Evolutionary conservation across 345 rosid genomes (phyloP), one percentile per base, ranked within the genome.

Genomic region (Hibiscus mutabilis): DNA sequence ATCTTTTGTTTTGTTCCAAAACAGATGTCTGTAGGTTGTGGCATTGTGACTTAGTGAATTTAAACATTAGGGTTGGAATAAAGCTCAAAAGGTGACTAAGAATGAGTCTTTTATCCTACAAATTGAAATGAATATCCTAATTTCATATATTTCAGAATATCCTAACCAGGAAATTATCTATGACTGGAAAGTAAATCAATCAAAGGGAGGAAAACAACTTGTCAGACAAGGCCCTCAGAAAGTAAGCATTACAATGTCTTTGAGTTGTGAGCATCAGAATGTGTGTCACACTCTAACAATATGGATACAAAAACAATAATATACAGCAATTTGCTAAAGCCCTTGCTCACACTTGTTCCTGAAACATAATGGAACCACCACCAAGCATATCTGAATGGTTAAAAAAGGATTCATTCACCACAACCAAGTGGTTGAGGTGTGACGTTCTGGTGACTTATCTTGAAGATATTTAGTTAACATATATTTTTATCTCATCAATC

Each of bases 1-100:
- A 59, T 24, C 42, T 63, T 69, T 35, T 37, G 76, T 62, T 63
- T 33, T 31, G 75, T 72, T 68, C 71, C 58, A 56, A 73, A 61
- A 68, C 47, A 69, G 47, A 65, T 40, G n/a, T 66, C 35, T 33
- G 40, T 46, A 66, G 68, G 37, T 44, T 35, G 73, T 40, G 3
- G 35, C 16, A 33, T 25, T 25, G 71, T 31, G 6, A 37, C n/a
- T 71, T 62, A 10, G 53, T 9, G 49, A 35, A 60, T 66, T 44
- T 58, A 59, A 22, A n/a, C 59, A 29, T 24, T 52, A 60, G 35
- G 33, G 42, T 62, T 49, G 21, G 53, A 22, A 5, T 22, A 65
- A 44, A 65, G 53, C 33, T 42, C n/a, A 65, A 42, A 25, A 42
- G n/a, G 33, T 65, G 69, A 65, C 33, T 2, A 42, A 21, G 52